phyloP scores from a whole-genome alignment of 1,284 basidiomycete genomes.

The Phlebopus sp. region DNA sequence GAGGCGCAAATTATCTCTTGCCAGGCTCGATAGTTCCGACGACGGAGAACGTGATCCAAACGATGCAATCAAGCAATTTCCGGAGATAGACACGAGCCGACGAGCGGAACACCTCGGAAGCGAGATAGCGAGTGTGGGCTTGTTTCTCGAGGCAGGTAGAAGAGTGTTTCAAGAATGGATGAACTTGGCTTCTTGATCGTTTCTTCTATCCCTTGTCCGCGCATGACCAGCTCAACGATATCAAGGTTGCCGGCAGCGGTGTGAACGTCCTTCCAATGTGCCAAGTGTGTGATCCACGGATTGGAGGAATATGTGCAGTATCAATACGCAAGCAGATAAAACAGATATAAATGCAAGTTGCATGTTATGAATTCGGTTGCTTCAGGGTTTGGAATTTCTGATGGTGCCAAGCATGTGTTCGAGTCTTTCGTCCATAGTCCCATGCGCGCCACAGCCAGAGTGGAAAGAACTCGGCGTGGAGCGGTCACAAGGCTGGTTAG shows the following conservation, averaged over 20 bases:
- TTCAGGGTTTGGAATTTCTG: conserved; percentile 36
- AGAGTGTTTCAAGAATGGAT: too few species aligned
- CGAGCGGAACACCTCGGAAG: conserved; percentile 72
- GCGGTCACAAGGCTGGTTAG: conserved; percentile 42
- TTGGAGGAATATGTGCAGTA: conserved; percentile 10
- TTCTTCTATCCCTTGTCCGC: conserved; percentile 52
- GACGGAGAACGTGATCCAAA: too few species aligned
- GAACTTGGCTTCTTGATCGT: conserved; percentile 33
- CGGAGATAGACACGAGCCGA: conserved; percentile 69
- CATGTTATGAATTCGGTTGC: conserved; percentile 21
- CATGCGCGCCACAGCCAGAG: conserved; percentile 58
- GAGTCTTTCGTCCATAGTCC: conserved; percentile 72
- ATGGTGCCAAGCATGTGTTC: conserved; percentile 71
- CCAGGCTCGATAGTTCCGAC: too few species aligned
- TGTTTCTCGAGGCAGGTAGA: conserved; percentile 6
- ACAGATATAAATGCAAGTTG: conserved; percentile 11
- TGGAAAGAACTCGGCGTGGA: conserved; percentile 58
- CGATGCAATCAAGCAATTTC: too few species aligned
- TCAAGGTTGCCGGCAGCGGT: conserved; percentile 45
- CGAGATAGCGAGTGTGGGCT: conserved; percentile 39
- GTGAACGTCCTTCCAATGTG: conserved; percentile 58
- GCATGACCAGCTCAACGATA: conserved; percentile 54
- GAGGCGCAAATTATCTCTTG: too few species aligned
- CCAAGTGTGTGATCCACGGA: conserved; percentile 50
- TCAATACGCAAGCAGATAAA: conserved; percentile 16